phyloP scores from a whole-genome alignment of 177 flowering plant genomes.

The Telopea speciosissima region DNA sequence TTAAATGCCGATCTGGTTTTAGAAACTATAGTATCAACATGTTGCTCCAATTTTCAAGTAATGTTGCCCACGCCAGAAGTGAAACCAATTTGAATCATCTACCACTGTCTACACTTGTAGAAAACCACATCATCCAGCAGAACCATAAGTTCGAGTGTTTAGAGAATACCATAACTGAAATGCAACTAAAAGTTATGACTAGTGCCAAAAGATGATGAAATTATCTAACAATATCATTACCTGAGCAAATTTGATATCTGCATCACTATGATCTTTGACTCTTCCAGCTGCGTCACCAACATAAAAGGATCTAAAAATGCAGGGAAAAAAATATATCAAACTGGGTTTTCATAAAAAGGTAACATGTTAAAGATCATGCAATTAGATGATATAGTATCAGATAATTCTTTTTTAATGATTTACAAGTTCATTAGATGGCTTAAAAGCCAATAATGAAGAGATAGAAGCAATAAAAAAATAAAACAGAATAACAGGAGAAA shows the following conservation, averaged over 20 bases:
- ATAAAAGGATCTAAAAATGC: conserved; percentile 67
- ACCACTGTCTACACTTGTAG: too few species aligned
- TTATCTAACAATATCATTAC: conserved; percentile 20
- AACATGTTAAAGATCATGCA: neutral
- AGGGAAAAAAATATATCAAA: conserved; percentile 7
- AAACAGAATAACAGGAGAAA: conserved; percentile 3
- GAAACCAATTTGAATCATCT: too few species aligned
- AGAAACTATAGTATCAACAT: too few species aligned
- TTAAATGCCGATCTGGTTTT: too few species aligned
- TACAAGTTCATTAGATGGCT: neutral
- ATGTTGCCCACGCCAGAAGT: too few species aligned
- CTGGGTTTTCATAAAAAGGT: neutral
- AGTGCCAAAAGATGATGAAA: neutral
- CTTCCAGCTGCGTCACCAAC: conserved; percentile 99
- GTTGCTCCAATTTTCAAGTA: too few species aligned
- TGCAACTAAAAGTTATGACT: neutral
- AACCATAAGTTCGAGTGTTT: neutral
- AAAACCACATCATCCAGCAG: neutral
- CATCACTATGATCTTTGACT: conserved; percentile 74
- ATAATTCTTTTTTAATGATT: neutral
- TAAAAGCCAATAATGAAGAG: neutral
- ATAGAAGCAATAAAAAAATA: neutral
- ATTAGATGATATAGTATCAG: neutral
- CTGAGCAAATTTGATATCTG: conserved; percentile 85
- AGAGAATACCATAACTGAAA: neutral